Evolutionary conservation across 2,329 filamentous ascomycete species (phyloP).

Genomic region (Fusarium sororula): DNA sequence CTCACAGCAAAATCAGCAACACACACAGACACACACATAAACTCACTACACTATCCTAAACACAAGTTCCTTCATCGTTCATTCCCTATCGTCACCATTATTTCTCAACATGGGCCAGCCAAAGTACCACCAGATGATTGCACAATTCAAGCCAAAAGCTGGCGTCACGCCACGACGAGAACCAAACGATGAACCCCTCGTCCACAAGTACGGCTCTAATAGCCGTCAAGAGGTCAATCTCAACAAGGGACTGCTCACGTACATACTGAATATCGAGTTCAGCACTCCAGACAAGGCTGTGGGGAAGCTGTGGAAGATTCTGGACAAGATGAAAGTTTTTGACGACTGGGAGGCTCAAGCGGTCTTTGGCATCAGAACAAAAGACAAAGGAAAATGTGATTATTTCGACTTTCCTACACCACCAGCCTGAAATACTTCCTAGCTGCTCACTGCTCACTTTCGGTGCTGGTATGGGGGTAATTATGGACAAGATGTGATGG

Average conservation of each 20-base stretch:
- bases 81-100: no score
- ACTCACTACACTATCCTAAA: neutral
- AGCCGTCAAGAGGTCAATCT: neutral
- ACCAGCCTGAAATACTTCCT: accelerated
- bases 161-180: neutral
- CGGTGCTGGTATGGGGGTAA: accelerated
- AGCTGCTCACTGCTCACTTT: accelerated
- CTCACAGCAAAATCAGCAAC: no score
- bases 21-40: neutral
- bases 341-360: neutral
- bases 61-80: accelerated
- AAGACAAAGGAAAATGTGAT: neutral
- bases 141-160: neutral
- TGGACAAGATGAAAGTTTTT: neutral
- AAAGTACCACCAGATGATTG: neutral
- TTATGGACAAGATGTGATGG: neutral
- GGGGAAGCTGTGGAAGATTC: accelerated
- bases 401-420: accelerated
- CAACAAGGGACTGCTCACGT: neutral
- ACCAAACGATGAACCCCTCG: neutral
- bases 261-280: neutral
- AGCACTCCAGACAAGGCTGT: accelerated
- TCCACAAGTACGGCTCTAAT: neutral
- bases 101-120: neutral
- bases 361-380: neutral